Evolutionary conservation across 2,329 filamentous ascomycete genomes (phyloP).

Genomic region (Talaromyces sp.): DNA sequence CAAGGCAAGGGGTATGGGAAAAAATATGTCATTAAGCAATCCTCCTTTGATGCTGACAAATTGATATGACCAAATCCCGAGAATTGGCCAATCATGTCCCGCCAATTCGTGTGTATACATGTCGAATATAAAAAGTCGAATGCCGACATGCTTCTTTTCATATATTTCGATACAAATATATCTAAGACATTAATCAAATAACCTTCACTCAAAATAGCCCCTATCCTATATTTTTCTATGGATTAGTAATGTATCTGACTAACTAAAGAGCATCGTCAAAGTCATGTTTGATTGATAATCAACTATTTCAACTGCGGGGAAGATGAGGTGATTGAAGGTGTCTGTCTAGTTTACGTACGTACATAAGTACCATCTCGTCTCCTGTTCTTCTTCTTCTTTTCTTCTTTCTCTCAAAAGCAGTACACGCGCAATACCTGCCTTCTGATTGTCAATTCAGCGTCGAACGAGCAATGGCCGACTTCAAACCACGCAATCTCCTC

Average conservation of each 20-base stretch:
- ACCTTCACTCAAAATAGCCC: neutral
- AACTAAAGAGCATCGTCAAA: too few species aligned
- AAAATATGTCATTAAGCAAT: too few species aligned
- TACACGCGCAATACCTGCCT: neutral
- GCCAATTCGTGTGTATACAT: neutral
- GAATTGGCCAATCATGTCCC: neutral
- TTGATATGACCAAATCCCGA: neutral
- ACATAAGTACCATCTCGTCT: neutral
- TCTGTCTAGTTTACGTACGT: too few species aligned
- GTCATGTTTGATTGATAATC: neutral
- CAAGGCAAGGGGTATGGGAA: too few species aligned
- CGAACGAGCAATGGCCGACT: constrained; percentile 7
- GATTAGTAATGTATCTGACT: neutral
- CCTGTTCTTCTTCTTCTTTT: neutral
- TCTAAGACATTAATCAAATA: neutral
- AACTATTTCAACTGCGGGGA: neutral
- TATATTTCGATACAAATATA: neutral
- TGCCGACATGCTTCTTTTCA: neutral
- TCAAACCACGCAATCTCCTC: constrained; percentile 41
- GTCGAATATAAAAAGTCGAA: neutral
- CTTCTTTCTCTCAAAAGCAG: neutral
- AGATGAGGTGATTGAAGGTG: neutral
- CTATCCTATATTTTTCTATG: neutral
- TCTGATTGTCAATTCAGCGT: neutral
- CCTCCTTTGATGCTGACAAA: neutral